Percentiles rank a stretch among this genome's conserved stretches.
These are phyloP conservation scores for Pleurotus djamor DNA, from an alignment of 768 basidiomycete species.

Conservation along the genomic window DNA sequence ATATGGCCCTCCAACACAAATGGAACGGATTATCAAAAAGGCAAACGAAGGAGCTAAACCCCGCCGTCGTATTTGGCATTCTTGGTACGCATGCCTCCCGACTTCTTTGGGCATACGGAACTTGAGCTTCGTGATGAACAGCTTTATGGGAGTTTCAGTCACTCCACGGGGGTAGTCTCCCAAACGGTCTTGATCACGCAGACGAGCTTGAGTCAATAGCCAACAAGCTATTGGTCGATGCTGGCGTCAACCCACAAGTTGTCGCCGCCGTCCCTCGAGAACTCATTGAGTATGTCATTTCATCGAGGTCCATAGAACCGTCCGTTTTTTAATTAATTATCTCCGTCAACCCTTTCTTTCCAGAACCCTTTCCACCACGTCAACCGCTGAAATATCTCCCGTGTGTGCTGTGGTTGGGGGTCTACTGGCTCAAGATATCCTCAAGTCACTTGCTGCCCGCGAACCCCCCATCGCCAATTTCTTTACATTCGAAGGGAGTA, in stretches of 20 bases:
- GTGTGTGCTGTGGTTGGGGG: slow-evolving; percentile 95
- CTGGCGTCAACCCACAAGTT: slow-evolving; percentile 71
- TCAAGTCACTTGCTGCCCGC: slow-evolving; percentile 86
- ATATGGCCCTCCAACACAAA: slow-evolving; percentile 59
- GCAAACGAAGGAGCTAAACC: slow-evolving; percentile 84
- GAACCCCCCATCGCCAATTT: slow-evolving; percentile 95
- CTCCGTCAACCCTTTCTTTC: background rate
- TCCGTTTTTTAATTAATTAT: slow-evolving; percentile 4
- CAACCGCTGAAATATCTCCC: slow-evolving; percentile 85
- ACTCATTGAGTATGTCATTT: slow-evolving; percentile 55
- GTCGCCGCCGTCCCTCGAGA: slow-evolving; percentile 54
- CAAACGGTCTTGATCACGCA: slow-evolving; percentile 42
- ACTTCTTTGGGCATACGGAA: slow-evolving; percentile 1
- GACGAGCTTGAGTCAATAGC: slow-evolving; percentile 64
- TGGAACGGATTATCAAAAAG: slow-evolving; percentile 72
- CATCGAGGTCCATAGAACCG: slow-evolving; percentile 5
- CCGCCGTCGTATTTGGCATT: slow-evolving; percentile 66
- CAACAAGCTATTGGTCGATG: slow-evolving; percentile 54
- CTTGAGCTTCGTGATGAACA: slow-evolving; percentile 23
- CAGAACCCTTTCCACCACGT: slow-evolving; percentile 71
- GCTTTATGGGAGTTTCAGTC: slow-evolving; percentile 85
- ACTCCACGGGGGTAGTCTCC: slow-evolving; percentile 53
- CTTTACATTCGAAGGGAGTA: slow-evolving; percentile 83
- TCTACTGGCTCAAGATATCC: slow-evolving; percentile 90
- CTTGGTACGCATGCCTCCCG: slow-evolving; percentile 46